Evolutionary conservation across 192 early-diverging fungal genomes (phyloP).

Genomic region (Funneliformis mosseae): DNA sequence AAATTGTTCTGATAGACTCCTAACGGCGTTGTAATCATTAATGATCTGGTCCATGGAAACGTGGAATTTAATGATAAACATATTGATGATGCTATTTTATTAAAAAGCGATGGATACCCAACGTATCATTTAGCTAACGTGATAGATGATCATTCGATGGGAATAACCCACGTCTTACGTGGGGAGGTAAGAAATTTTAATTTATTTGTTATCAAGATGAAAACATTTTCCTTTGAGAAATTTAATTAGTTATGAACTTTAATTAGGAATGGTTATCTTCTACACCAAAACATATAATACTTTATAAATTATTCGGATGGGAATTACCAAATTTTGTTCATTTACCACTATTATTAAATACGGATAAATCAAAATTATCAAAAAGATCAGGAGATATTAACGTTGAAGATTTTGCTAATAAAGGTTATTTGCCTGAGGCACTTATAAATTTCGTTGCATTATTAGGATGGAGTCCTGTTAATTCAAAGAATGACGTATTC

Average conservation of each 20-base stretch:
- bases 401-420: constrained; percentile 67
- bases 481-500: constrained; percentile 63
- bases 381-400: constrained; percentile 87
- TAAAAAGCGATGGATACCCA: constrained; percentile 91
- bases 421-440: constrained; percentile 83
- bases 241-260: not conserved
- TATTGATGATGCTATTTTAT: constrained; percentile 85
- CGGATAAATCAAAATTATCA: constrained; percentile 83
- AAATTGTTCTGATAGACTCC: constrained; percentile 42
- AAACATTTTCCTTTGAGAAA: not conserved
- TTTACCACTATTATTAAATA: constrained; percentile 84
- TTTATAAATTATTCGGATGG: constrained; percentile 86
- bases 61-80: constrained; percentile 72
- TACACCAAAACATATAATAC: constrained; percentile 86
- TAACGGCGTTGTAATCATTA: constrained; percentile 57
- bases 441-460: constrained; percentile 87
- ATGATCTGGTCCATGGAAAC: constrained; percentile 77
- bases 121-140: constrained; percentile 97
- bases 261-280: constrained; percentile 88
- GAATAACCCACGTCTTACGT: constrained; percentile 88
- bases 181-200: constrained; percentile 63
- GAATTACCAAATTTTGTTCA: constrained; percentile 78
- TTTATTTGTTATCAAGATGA: not conserved
- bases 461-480: constrained; percentile 75
- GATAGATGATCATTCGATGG: constrained; percentile 91